Evolutionary conservation across 148 eudicot species (phyloP).

Genomic region (Nepenthes gracilis): DNA sequence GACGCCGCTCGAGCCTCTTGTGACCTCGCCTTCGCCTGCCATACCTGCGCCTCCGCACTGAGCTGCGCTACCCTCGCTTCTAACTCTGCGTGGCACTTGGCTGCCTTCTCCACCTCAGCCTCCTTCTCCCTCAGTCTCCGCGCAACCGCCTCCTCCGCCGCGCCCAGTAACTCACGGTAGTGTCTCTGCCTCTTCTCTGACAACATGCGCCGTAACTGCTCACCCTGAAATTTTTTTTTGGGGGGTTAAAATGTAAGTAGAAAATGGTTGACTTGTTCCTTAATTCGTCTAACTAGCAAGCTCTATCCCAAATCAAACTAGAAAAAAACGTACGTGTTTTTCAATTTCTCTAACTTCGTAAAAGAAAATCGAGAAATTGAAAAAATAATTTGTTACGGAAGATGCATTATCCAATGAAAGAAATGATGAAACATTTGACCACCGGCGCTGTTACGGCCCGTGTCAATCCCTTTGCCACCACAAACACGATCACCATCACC

Average conservation of each 20-base stretch:
- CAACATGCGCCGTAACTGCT: conserved; percentile 52
- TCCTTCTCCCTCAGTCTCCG: conserved; percentile 42
- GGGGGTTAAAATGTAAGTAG: no score
- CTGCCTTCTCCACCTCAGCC: conserved; percentile 35
- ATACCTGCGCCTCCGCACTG: conserved; percentile 38
- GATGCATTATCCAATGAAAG: background rate
- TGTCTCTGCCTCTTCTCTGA: conserved; percentile 55
- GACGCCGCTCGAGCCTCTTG: conserved; percentile 46
- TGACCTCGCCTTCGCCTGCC: conserved; percentile 53
- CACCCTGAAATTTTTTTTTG: conserved; percentile 23
- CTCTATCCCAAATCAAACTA: background rate
- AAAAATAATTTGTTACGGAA: background rate
- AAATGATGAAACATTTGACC: no score
- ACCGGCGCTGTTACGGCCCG: no score
- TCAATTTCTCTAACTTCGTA: background rate
- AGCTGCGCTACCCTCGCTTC: conserved; percentile 52
- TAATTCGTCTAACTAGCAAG: no score
- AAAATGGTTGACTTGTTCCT: no score
- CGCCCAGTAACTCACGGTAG: conserved; percentile 30
- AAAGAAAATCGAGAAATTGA: background rate
- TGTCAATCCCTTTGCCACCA: no score
- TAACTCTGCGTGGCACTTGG: conserved; percentile 41
- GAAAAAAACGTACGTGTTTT: background rate
- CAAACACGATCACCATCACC: no score
- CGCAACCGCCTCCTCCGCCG: conserved; percentile 37